Evolutionary conservation across 1,139 yeast genomes (phyloP).

Genomic region (Candida pseudocylindracea): DNA sequence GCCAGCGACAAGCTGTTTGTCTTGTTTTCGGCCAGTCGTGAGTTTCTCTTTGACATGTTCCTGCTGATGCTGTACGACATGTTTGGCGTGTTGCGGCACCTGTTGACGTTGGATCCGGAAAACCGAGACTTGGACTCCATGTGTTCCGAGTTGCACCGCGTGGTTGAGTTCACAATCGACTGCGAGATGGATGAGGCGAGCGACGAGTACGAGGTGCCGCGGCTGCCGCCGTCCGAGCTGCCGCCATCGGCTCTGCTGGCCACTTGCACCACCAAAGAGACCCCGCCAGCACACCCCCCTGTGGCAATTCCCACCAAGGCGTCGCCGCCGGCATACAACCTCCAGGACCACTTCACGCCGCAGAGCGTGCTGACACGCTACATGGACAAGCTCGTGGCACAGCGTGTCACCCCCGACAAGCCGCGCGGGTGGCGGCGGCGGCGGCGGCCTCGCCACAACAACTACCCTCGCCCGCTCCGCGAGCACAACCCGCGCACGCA

Average conservation of each 20-base stretch:
- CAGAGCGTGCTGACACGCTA: constrained; percentile 50
- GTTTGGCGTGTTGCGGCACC: constrained; percentile 58
- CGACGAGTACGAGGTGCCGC: constrained; percentile 22
- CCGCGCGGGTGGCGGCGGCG: too few relatives aligned
- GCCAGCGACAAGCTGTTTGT: constrained; percentile 69
- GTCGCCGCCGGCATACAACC: constrained; percentile 14
- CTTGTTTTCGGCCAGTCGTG: constrained; percentile 75
- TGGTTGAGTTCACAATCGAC: constrained; percentile 64
- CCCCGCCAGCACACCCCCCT: constrained; percentile 5
- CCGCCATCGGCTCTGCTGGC: constrained; percentile 20
- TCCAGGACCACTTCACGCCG: constrained; percentile 62
- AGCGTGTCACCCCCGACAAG: too few relatives aligned
- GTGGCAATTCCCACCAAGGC: constrained; percentile 4
- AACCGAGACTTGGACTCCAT: constrained; percentile 49
- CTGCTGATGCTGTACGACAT: constrained; percentile 77
- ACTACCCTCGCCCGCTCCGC: too few relatives aligned
- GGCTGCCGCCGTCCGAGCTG: constrained; percentile 24
- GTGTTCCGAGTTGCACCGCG: constrained; percentile 31
- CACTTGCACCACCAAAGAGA: constrained; percentile 30
- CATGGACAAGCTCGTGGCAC: constrained; percentile 39
- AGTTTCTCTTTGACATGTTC: constrained; percentile 79
- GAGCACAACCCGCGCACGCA: too few relatives aligned
- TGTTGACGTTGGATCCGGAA: constrained; percentile 70
- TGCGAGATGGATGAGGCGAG: constrained; percentile 30
- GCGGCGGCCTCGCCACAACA: too few relatives aligned